Percentiles rank a stretch among this genome's conserved stretches.
Evolutionary conservation across 2,329 filamentous ascomycete genomes (phyloP).

Genomic region (Pezicula neosporulosa): DNA sequence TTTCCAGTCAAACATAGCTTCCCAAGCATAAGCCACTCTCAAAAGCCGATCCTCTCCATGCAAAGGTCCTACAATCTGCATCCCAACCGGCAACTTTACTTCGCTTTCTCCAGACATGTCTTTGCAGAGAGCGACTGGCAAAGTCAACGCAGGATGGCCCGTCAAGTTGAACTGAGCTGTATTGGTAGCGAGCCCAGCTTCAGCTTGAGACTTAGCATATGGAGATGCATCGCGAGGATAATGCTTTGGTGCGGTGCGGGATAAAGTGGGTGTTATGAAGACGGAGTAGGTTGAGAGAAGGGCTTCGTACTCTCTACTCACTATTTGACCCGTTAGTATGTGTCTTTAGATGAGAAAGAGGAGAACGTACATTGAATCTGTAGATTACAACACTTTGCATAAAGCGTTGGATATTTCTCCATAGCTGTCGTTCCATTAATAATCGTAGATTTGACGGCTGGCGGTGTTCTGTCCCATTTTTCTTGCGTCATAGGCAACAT

Average conservation of each 20-base stretch:
- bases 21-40: slow-evolving; percentile 41
- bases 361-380: neutral
- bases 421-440: slow-evolving; percentile 45
- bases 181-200: slow-evolving; percentile 51
- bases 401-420: slow-evolving; percentile 39
- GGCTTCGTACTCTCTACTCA: slow-evolving; percentile 36
- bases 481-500: neutral
- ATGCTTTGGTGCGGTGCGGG: slow-evolving; percentile 36
- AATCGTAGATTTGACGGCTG: slow-evolving; percentile 43
- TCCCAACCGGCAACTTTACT: slow-evolving; percentile 43
- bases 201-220: slow-evolving; percentile 42
- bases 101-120: slow-evolving; percentile 31
- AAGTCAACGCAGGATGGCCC: slow-evolving; percentile 48
- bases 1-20: slow-evolving; percentile 41
- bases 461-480: neutral
- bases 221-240: slow-evolving; percentile 32
- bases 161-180: slow-evolving; percentile 54
- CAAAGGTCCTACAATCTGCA: slow-evolving; percentile 49
- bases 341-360: slow-evolving; percentile 28
- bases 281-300: slow-evolving; percentile 35
- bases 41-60: slow-evolving; percentile 46
- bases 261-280: slow-evolving; percentile 32
- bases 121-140: slow-evolving; percentile 43
- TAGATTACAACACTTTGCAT: slow-evolving; percentile 40
- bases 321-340: slow-evolving; percentile 38